Conservation (phyloP, 148 eudicot species). For the Vaccinium corymbosum region DNA sequence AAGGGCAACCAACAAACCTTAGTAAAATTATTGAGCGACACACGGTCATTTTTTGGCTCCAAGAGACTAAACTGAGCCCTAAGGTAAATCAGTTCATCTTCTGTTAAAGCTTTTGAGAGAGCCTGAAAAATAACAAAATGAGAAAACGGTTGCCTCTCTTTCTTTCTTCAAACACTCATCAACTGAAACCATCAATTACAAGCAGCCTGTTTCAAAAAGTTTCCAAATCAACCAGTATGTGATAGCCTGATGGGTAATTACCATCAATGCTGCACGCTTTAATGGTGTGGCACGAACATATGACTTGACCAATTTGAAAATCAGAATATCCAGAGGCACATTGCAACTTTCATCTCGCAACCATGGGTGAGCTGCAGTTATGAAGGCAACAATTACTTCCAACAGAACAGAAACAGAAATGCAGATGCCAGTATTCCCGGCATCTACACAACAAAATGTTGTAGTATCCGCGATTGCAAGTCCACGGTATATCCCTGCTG, state of each 20-base stretch:
- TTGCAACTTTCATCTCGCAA: slow-evolving; percentile 50
- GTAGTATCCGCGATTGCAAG: not conserved
- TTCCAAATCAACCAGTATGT: not conserved
- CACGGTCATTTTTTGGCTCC: slow-evolving; percentile 70
- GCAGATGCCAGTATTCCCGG: not conserved
- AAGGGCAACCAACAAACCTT: slow-evolving; percentile 36
- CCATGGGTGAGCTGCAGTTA: slow-evolving; percentile 95
- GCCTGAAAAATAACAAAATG: slow-evolving; percentile 47
- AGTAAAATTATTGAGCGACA: slow-evolving; percentile 71
- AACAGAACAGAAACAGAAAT: not conserved
- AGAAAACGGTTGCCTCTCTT: not conserved
- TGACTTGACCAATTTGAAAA: slow-evolving; percentile 68
- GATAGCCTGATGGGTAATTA: slow-evolving; percentile 17
- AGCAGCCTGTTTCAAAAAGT: not conserved
- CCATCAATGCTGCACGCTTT: slow-evolving; percentile 84
- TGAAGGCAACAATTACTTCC: slow-evolving; percentile 13
- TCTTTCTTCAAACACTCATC: not conserved
- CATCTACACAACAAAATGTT: not conserved
- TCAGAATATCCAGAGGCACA: slow-evolving; percentile 74
- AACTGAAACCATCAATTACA: not conserved
- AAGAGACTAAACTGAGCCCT: slow-evolving; percentile 70
- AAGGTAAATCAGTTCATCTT: slow-evolving; percentile 67
- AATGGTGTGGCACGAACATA: slow-evolving; percentile 71
- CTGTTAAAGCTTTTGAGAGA: slow-evolving; percentile 83
- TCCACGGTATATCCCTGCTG: not conserved